Percentiles rank a stretch among this genome's conserved stretches.
Conservation (phyloP, 2,329 filamentous ascomycete genomes). For the Lachnellula arida region DNA sequence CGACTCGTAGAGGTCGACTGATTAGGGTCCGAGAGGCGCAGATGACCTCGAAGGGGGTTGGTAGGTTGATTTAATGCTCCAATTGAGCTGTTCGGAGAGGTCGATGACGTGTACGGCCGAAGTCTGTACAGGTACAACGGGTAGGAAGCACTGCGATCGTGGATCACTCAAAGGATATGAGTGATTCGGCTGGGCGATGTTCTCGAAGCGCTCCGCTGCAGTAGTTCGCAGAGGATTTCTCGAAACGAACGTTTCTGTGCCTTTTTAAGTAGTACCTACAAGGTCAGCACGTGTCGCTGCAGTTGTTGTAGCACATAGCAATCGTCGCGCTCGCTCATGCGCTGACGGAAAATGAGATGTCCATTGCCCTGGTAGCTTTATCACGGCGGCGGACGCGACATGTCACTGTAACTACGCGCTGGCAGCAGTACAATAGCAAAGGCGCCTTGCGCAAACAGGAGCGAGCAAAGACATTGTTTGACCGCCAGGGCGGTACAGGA, state of each 20-base stretch:
- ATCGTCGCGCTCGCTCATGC: constrained; percentile 14
- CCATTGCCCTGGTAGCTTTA: constrained; percentile 9
- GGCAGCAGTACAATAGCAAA: constrained; percentile 6
- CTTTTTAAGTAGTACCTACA: constrained; percentile 28
- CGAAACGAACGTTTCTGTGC: constrained; percentile 31
- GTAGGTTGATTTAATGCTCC: constrained; percentile 29
- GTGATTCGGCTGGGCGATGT: constrained; percentile 22
- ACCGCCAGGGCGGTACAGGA: constrained; percentile 15
- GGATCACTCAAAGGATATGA: constrained; percentile 14
- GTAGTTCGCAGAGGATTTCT: constrained; percentile 28
- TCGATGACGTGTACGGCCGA: constrained; percentile 32
- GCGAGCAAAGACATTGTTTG: constrained; percentile 27
- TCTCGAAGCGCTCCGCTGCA: constrained; percentile 32
- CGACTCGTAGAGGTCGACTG: constrained; percentile 26
- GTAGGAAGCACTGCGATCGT: constrained; percentile 21
- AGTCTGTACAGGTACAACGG: constrained; percentile 30
- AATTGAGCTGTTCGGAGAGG: constrained; percentile 22
- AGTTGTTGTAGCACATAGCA: constrained; percentile 28
- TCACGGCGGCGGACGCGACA: constrained; percentile 7
- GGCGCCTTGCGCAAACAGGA: constrained; percentile 16
- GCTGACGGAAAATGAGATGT: constrained; percentile 25
- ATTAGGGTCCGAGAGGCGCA: constrained; percentile 24
- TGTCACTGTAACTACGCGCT: constrained; percentile 21
- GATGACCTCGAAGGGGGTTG: constrained; percentile 31
- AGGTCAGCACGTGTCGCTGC: constrained; percentile 34